Percentiles rank a stretch among this genome's conserved stretches.
These are phyloP conservation scores for Alternaria panax DNA, from an alignment of 2,329 filamentous ascomycete species.

Conservation along the genomic window DNA sequence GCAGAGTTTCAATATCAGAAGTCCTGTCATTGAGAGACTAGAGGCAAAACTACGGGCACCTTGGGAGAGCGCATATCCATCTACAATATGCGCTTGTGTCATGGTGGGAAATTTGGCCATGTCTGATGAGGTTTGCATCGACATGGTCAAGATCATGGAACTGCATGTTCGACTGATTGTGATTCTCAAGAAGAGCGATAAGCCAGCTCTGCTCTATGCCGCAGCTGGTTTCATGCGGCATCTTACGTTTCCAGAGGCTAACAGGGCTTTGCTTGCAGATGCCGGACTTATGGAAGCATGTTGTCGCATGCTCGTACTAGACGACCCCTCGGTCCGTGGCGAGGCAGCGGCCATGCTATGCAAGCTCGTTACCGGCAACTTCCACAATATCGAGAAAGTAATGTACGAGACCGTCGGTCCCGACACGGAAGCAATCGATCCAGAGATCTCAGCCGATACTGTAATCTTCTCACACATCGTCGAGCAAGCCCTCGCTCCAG, in stretches of 20 bases:
- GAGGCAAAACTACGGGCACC: slow-evolving; percentile 33
- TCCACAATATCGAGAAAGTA: slow-evolving; percentile 41
- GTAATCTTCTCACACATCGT: slow-evolving; percentile 41
- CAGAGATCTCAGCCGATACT: slow-evolving; percentile 26
- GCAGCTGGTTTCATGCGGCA: slow-evolving; percentile 49
- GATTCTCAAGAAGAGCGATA: slow-evolving; percentile 36
- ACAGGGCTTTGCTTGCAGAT: slow-evolving; percentile 39
- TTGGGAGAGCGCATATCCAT: slow-evolving; percentile 28
- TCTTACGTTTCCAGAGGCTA: slow-evolving; percentile 46
- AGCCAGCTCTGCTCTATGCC: slow-evolving; percentile 45
- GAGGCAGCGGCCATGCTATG: slow-evolving; percentile 46
- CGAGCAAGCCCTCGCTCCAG: slow-evolving; percentile 40
- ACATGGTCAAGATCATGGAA: slow-evolving; percentile 45
- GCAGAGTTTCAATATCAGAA: slow-evolving; percentile 33
- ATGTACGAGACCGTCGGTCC: slow-evolving; percentile 32
- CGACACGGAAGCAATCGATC: slow-evolving; percentile 17
- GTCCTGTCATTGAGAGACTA: slow-evolving; percentile 37
- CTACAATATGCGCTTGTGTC: slow-evolving; percentile 46
- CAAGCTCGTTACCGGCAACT: slow-evolving; percentile 44
- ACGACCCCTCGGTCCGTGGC: slow-evolving; percentile 44
- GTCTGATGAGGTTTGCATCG: slow-evolving; percentile 43
- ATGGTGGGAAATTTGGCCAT: slow-evolving; percentile 51
- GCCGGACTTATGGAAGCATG: slow-evolving; percentile 43
- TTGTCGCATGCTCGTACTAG: slow-evolving; percentile 35
- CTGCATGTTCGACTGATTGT: slow-evolving; percentile 40